A percentile compares a stretch with the other conserved stretches of the same genome.
These are phyloP conservation scores for Candida suzukii DNA, from an alignment of 805 yeast genomes.

Conservation along the genomic window DNA sequence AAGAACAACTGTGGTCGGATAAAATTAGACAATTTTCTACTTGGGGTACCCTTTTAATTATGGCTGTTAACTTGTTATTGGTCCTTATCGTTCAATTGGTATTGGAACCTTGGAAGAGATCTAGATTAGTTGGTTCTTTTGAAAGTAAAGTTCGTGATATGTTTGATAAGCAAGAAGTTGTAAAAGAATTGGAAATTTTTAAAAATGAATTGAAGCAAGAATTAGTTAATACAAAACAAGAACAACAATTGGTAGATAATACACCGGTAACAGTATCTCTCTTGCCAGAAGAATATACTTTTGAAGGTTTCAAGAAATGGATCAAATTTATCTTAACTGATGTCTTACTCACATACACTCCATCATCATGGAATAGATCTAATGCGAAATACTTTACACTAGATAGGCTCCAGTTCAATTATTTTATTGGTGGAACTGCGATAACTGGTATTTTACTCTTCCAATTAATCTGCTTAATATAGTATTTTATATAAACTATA, in stretches of 20 bases:
- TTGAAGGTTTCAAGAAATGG: conserved; percentile 1
- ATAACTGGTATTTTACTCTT: too few species aligned
- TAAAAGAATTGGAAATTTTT: conserved; percentile 4
- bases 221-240: conserved; percentile 6
- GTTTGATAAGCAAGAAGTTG: conserved; percentile 25
- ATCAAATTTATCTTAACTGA: neutral
- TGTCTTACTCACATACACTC: neutral
- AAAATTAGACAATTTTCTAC: conserved; percentile 90
- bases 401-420: too few species aligned
- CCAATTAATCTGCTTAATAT: too few species aligned
- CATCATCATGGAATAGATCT: too few species aligned
- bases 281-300: neutral
- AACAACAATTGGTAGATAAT: neutral
- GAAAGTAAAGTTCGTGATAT: conserved; percentile 67
- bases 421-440: too few species aligned
- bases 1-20: conserved; percentile 98
- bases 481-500: too few species aligned
- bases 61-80: conserved; percentile 77
- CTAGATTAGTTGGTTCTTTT: conserved; percentile 72
- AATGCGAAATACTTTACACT: too few species aligned
- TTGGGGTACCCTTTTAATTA: conserved; percentile 90
- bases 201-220: conserved; percentile 11
- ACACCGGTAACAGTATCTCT: neutral
- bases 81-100: conserved; percentile 78
- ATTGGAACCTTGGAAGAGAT: conserved; percentile 92